These are phyloP conservation scores for Tylopilus intermedius DNA, from an alignment of 768 basidiomycete species.

Conservation along the genomic window DNA sequence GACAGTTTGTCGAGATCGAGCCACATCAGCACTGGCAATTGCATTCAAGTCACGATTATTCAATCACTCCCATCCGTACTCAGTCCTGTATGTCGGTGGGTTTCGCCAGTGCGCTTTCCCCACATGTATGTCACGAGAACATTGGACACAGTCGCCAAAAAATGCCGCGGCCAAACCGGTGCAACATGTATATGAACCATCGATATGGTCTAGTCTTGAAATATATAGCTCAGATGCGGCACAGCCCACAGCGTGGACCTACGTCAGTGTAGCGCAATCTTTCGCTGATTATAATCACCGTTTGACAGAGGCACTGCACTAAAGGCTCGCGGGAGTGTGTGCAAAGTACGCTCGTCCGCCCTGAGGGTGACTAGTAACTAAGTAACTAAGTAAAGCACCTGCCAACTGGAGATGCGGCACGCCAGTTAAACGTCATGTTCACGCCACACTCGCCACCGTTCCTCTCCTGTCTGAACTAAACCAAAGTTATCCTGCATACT, in stretches of 20 bases:
- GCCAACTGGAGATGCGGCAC: neutral
- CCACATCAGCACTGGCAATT: too few relatives aligned
- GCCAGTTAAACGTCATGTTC: too few relatives aligned
- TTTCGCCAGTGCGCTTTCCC: neutral
- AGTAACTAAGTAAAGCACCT: neutral
- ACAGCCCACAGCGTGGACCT: neutral
- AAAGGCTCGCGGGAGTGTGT: slow-evolving; percentile 18
- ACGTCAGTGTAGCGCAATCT: neutral
- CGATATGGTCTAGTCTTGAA: neutral
- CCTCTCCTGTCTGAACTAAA: neutral
- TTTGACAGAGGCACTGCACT: neutral
- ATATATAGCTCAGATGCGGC: neutral
- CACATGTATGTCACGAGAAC: neutral
- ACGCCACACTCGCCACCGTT: neutral
- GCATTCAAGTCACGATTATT: too few relatives aligned
- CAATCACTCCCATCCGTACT: neutral
- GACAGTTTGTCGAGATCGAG: too few relatives aligned
- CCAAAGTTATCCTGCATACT: too few relatives aligned
- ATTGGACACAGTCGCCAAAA: neutral
- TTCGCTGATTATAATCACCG: neutral
- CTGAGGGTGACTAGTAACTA: neutral
- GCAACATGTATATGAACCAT: neutral
- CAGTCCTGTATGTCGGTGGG: neutral
- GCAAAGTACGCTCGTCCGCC: neutral
- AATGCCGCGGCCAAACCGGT: neutral